Base-by-base conservation (phyloP, 805 yeast species). In the Hagleromyces aurorensis region DNA sequence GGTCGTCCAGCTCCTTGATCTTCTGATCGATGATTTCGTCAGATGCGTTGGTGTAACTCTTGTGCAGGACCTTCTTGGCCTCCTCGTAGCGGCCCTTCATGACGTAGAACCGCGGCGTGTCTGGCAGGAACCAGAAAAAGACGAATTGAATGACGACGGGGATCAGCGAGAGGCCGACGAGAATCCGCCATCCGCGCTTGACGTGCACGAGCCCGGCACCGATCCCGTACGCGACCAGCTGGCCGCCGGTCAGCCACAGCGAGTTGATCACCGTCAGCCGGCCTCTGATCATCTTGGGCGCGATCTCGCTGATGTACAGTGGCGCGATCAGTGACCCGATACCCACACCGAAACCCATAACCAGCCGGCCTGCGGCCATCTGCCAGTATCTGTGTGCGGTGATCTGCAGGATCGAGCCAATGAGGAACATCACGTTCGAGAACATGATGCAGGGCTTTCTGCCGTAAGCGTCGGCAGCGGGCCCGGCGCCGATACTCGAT, bases 271-370 rank as follows among this genome's bases (percentile, higher is more conserved):
- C 84, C 19, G 93, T 91, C 32, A 89, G 67, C 40, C 97, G 69
- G 33, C 97, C 97, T 54, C 98, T 72, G 54, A 83, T 84, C 55
- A 77, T 73, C 10, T 91, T 72, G 16, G 98, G 97, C 3, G 96
- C 94, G 54, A 87, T 70, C 57, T 89, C 98, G 33, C 85, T 68
- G 38, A 89, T 81, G 67, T 86, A 87, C 34, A 89, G 65, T 1
- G 98, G 98, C n/a, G 97, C 85, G 33, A 85, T 79, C 31, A 89
- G 64, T 3, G 96, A 86, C 1, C 96, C 97, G 32, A 83, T 70
- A 44, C 98, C 98, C 16, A 89, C 96, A 46, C 96, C 97, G 57
- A 83, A 82, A 11, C 98, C 98, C 79, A 91, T 82, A 27, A 89
- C 65, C 42, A 91, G 78, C 54, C 97, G 71, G 24, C 97, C 98